These are phyloP conservation scores for Trifolium pratense DNA, from an alignment of 306 rosid genomes.

Conservation along the genomic window DNA sequence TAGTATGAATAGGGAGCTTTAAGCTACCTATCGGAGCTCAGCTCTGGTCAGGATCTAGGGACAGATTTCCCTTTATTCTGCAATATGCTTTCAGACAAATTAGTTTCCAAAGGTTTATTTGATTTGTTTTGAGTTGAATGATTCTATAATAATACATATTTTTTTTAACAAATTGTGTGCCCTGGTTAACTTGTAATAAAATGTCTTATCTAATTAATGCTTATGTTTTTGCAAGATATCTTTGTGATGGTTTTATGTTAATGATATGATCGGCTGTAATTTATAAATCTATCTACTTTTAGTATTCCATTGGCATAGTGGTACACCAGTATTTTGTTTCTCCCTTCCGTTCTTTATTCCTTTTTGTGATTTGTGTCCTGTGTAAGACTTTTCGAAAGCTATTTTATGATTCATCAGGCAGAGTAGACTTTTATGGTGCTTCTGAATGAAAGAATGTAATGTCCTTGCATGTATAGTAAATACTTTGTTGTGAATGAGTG, in stretches of 20 bases:
- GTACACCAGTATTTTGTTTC: not conserved
- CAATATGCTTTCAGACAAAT: too few species aligned
- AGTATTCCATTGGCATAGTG: not conserved
- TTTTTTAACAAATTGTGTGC: too few species aligned
- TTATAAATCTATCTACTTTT: not conserved
- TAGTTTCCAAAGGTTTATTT: too few species aligned
- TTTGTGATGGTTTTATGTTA: not conserved
- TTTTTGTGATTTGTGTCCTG: not conserved
- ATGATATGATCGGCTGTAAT: not conserved
- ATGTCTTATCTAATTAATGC: too few species aligned
- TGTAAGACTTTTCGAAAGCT: not conserved
- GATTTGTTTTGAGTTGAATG: too few species aligned
- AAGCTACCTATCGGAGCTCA: too few species aligned
- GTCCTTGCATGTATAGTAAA: not conserved
- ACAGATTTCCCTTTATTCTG: too few species aligned
- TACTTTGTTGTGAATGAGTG: slow-evolving; percentile 2
- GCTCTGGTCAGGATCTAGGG: too few species aligned
- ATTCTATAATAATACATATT: not conserved
- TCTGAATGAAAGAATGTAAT: not conserved
- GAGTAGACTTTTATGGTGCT: not conserved
- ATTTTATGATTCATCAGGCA: not conserved
- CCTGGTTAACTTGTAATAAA: too few species aligned
- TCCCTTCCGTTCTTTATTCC: not conserved
- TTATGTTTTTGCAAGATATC: not conserved
- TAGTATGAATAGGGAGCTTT: too few species aligned